Conservation (phyloP, 495 filamentous ascomycete species). For the Penicillium goetzii region DNA sequence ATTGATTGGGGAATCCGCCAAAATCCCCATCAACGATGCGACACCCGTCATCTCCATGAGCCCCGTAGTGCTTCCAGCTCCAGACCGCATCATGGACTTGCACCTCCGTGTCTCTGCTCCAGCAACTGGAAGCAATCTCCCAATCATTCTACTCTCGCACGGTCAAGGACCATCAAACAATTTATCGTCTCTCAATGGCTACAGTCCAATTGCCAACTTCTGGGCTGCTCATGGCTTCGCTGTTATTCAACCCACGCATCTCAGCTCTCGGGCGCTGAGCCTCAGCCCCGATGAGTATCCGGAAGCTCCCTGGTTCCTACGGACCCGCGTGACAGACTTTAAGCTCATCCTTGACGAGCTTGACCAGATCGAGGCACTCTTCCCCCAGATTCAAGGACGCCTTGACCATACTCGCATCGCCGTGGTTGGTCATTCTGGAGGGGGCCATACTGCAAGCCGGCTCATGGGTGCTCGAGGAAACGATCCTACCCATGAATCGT, state of each 20-base stretch:
- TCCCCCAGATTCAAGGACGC: constrained; percentile 39
- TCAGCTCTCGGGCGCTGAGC: constrained; percentile 39
- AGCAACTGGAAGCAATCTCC: constrained; percentile 37
- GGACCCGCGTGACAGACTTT: constrained; percentile 42
- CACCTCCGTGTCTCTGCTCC: constrained; percentile 18
- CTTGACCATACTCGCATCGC: constrained; percentile 42
- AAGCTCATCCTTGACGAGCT: constrained; percentile 42
- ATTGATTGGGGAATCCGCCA: constrained; percentile 41
- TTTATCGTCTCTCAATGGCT: constrained; percentile 50
- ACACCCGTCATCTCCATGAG: constrained; percentile 43
- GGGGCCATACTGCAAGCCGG: constrained; percentile 39
- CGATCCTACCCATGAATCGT: constrained; percentile 22
- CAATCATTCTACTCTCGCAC: constrained; percentile 49
- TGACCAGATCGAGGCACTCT: constrained; percentile 35
- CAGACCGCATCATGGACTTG: constrained; percentile 21
- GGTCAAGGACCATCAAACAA: constrained; percentile 45
- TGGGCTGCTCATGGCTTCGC: constrained; percentile 52
- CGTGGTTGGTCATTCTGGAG: constrained; percentile 47
- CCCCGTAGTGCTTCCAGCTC: constrained; percentile 34
- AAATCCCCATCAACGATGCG: constrained; percentile 36
- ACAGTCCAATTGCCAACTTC: constrained; percentile 48
- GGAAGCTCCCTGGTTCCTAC: constrained; percentile 36
- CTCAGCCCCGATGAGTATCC: constrained; percentile 20
- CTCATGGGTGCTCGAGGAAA: constrained; percentile 42
- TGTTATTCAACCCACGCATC: constrained; percentile 51